Evolutionary conservation across 495 filamentous ascomycete genomes (phyloP), one percentile per base, ranked within the genome.

Genomic region (Neurospora cerealis): DNA sequence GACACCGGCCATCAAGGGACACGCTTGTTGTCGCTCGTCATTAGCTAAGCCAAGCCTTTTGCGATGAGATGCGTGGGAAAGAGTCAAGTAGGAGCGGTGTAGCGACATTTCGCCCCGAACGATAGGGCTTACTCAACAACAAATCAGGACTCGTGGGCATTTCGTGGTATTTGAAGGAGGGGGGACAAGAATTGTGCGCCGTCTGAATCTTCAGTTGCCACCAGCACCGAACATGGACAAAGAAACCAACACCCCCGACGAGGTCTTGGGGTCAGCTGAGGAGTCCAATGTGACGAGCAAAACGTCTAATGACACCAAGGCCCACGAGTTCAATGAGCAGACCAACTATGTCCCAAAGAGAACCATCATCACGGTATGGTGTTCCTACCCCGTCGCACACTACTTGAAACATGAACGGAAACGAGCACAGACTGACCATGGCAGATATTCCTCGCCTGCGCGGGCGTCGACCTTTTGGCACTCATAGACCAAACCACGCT

Each of bases 401-500:
- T 8, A 42, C 41, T 44, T 44, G 38, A 44, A 19, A 44, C 41
- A 44, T 44, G 41, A 24, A 24, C 34, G n/a, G 15, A 21, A 7
- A 42, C 13, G 38, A 28, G 54, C 1, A 38, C 19, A 21, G 41
- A 44, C 19, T 74, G 69, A 69, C 44, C 13, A 44, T n/a, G 15
- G 36, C 70, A 87, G 86, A 87, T 88, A 73, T 88, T 88, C 73
- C 77, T 88, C 40, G 86, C 86, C 24, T 88, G 87, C 73, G 83
- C 87, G n/a, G 86, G 80, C n/a, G 84, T 88, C 72, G 86, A 88
- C 72, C 72, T 88, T 32, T 71, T 88, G 37, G 85, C 87, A 5
- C 79, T 88, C 74, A 88, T 88, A 80, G 87, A 88, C 77, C 85
- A 88, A 77, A 88, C 87, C 3, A 88, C 85, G 7, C 77, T 88